Base-by-base conservation (phyloP, 129 eudicot species). In the Smallanthus sonchifolius region DNA sequence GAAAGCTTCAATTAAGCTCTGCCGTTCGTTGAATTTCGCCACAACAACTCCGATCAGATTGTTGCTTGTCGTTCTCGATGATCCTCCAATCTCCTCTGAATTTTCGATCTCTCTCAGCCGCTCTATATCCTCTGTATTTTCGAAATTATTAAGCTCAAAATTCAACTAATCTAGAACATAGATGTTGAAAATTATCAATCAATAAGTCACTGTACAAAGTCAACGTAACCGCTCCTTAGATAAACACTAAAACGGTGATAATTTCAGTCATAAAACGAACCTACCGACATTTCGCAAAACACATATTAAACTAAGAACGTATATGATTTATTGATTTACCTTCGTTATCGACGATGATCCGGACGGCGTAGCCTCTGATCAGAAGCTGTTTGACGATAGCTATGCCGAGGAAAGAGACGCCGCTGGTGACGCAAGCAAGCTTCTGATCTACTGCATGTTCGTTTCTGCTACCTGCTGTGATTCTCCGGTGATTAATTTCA, bases 371-470 rank as follows among this genome's bases (percentile, higher is more conserved):
- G 6, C 97, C 97, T 74, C 87, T 82, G 77, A 82, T 69, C 35
- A 91, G 56, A 15, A 91, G 92, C 54, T 82, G 91, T 45, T 84
- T 87, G 2, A 91, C 97, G 54, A 91, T 76, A 7, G 95, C 92
- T 55, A 86, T 78, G 5, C 97, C 91, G 4, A 91, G 75, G 69
- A 75, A 91, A 32, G 92, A 87, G 20, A 88, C 95, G 68, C 95
- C 97, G 81, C 97, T 88, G 5, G 97, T 91, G 73, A 91, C 92
- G 10, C 97, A 91, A 20, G 88, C 97, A 14, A 86, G 63, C 80
- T 82, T 85, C 68, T 83, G 84, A 60, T 73, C 51, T 14, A 17
- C 35, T 4, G 20, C 67, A 35, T 52, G 75, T 64, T 68, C 84
- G 36, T 66, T 55, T n/a, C 30, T 19, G 24, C 57, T 73, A 37